phyloP scores from a whole-genome alignment of 2,329 filamentous ascomycete genomes.

The Pseudonectria foliicola region DNA sequence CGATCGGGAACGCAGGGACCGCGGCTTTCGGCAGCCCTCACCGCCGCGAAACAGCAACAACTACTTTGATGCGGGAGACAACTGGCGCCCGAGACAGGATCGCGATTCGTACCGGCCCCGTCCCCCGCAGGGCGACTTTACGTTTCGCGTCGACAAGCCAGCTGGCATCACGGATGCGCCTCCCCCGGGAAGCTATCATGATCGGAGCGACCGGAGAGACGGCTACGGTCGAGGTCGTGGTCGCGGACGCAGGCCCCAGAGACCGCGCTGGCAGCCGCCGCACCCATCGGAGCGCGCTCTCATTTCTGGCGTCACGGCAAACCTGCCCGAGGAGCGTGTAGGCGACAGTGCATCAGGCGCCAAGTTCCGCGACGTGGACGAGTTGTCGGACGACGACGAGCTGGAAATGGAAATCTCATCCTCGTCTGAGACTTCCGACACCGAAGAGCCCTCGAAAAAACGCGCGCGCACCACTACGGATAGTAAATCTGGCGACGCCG shows the following conservation, averaged over 20 bases:
- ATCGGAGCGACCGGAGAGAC: constrained; percentile 15
- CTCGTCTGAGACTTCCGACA: constrained; percentile 16
- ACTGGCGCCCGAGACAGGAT: constrained; percentile 21
- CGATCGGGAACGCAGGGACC: constrained; percentile 9
- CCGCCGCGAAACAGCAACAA: constrained; percentile 11
- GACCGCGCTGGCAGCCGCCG: constrained; percentile 30
- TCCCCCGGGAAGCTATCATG: constrained; percentile 10
- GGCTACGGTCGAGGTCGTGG: constrained; percentile 14
- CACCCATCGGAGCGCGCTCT: constrained; percentile 43
- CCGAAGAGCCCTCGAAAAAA: constrained; percentile 36
- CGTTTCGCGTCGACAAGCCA: constrained; percentile 48
- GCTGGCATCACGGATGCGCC: constrained; percentile 36
- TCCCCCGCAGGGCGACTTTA: constrained; percentile 44
- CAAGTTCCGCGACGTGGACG: constrained; percentile 48
- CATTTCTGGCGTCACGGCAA: constrained; percentile 35
- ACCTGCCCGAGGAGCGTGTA: constrained; percentile 38
- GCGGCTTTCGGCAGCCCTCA: constrained; percentile 9
- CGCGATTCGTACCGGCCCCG: constrained; percentile 25
- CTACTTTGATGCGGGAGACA: constrained; percentile 19
- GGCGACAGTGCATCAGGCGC: constrained; percentile 37
- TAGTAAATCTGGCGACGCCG: constrained; percentile 32
- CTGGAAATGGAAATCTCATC: constrained; percentile 57
- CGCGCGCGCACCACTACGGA: constrained; percentile 22
- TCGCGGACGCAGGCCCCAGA: constrained; percentile 15
- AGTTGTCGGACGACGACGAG: constrained; percentile 57